Conservation (phyloP, 2,329 filamentous ascomycete genomes). For the Colletotrichum chlorophyti region DNA sequence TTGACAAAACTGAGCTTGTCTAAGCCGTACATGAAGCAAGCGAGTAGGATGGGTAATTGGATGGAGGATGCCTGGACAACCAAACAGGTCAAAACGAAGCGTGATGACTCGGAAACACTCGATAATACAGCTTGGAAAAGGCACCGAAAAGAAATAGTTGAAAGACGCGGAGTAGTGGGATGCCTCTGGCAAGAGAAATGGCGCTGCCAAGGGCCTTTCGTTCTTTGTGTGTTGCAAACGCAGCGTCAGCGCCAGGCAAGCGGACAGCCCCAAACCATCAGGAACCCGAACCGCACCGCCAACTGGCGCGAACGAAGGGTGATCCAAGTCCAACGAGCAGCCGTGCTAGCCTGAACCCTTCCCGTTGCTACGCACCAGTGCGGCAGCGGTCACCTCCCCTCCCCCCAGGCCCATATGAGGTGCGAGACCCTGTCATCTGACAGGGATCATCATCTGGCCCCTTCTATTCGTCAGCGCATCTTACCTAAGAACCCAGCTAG, state of each 20-base stretch:
- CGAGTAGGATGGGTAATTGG: not conserved
- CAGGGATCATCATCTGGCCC: constrained; percentile 24
- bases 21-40: constrained; percentile 1
- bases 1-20: not conserved
- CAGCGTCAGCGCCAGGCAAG: constrained; percentile 4
- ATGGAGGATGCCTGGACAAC: not conserved
- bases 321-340: constrained; percentile 26
- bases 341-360: not conserved
- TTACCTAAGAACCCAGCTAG: constrained; percentile 1
- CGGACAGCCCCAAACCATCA: constrained; percentile 15
- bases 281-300: constrained; percentile 14
- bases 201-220: not conserved
- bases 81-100: not conserved
- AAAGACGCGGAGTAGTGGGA: not conserved
- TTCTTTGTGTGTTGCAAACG: constrained; percentile 14
- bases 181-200: too few species aligned
- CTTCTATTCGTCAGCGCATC: constrained; percentile 21
- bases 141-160: too few species aligned
- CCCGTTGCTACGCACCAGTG: not conserved
- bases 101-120: too few species aligned
- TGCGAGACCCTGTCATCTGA: constrained; percentile 23
- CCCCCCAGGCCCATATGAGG: constrained; percentile 6
- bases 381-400: constrained; percentile 11
- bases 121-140: too few species aligned
- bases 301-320: constrained; percentile 20